Evolutionary conservation across 176 grass and related monocot genomes (phyloP).

Genomic region (Raddia distichophylla): DNA sequence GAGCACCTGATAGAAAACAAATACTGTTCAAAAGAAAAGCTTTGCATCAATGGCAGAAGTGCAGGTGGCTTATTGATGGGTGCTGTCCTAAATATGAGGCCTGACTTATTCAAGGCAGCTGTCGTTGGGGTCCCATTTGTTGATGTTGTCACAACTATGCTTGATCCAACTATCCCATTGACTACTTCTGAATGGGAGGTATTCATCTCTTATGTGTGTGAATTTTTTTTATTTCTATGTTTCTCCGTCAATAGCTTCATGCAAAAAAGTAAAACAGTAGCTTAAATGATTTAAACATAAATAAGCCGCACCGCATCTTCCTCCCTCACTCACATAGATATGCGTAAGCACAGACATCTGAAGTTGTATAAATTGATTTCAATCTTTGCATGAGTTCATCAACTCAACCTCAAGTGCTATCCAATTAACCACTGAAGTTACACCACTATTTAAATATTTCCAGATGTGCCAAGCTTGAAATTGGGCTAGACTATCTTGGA

Average conservation of each 20-base stretch:
- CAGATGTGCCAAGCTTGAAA: background rate
- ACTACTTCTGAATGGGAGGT: conserved; percentile 97
- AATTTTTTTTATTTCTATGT: background rate
- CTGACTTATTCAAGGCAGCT: conserved; percentile 85
- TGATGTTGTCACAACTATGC: conserved; percentile 91
- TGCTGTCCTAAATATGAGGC: conserved; percentile 86
- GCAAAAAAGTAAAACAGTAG: background rate
- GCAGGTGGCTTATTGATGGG: conserved; percentile 81
- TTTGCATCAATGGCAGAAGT: conserved; percentile 91
- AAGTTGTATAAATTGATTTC: background rate
- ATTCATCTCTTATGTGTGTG: conserved; percentile 13
- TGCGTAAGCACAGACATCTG: background rate
- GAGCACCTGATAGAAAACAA: conserved; percentile 81
- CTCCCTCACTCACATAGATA: background rate
- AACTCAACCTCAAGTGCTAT: background rate
- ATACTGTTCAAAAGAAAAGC: conserved; percentile 74
- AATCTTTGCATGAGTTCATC: background rate
- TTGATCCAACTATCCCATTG: conserved; percentile 86
- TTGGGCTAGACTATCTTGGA: background rate
- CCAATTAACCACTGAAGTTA: background rate
- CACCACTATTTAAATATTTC: background rate
- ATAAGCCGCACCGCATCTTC: background rate
- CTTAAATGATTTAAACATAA: conserved; percentile 10
- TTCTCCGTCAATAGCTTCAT: background rate
- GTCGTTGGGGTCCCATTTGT: conserved; percentile 86